Evolutionary conservation across 1,139 yeast genomes (phyloP).

Genomic region (Taphrina communis): DNA sequence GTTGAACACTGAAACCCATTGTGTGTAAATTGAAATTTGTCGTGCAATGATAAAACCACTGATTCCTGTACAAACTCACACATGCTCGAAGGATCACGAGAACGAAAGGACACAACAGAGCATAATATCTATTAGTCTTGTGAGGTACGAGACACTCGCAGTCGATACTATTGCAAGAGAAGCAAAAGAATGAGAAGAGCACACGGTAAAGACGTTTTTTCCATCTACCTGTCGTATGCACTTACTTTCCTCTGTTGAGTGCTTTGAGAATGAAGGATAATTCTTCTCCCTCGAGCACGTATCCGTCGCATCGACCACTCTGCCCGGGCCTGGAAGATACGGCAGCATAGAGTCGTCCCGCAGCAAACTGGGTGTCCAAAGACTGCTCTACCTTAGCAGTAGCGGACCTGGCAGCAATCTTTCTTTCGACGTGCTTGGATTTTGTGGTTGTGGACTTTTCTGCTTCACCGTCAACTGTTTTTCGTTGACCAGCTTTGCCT

Average conservation of each 20-base stretch:
- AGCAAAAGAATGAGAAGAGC: not conserved
- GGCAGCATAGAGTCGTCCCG: slow-evolving; percentile 98
- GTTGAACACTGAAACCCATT: too few species aligned
- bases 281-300: slow-evolving; percentile 99
- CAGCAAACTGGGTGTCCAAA: slow-evolving; percentile 93
- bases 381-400: slow-evolving; percentile 84
- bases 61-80: too few species aligned
- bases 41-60: too few species aligned
- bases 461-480: slow-evolving; percentile 52
- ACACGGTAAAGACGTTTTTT: not conserved
- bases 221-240: not conserved
- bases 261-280: slow-evolving; percentile 52
- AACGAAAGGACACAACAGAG: too few species aligned
- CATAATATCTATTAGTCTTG: too few species aligned
- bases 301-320: slow-evolving; percentile 99
- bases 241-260: slow-evolving; percentile 19
- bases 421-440: slow-evolving; percentile 86
- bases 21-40: too few species aligned
- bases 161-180: too few species aligned
- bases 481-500: slow-evolving; percentile 55
- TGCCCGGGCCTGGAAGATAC: slow-evolving; percentile 99
- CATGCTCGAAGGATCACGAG: too few species aligned
- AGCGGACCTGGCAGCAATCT: slow-evolving; percentile 88
- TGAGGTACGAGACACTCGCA: too few species aligned
- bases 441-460: slow-evolving; percentile 57